Evolutionary conservation across 139 green algal species (phyloP).

Genomic region (Volvox reticuliferus): DNA sequence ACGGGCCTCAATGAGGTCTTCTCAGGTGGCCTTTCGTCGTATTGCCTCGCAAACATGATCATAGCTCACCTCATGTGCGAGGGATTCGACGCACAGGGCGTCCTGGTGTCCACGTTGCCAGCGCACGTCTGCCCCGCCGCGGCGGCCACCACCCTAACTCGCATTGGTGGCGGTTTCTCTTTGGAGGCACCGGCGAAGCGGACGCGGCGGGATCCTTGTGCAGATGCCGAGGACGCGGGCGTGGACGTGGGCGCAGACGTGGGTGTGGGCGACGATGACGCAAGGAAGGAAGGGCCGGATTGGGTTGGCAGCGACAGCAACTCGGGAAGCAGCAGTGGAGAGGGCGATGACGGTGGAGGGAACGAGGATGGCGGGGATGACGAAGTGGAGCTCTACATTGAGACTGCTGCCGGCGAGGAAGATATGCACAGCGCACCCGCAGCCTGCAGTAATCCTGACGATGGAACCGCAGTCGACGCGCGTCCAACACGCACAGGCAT

Average conservation of each 20-base stretch:
- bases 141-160: background rate
- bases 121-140: background rate
- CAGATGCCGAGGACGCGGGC: background rate
- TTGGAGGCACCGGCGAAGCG: background rate
- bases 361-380: background rate
- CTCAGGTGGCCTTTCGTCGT: slow-evolving; percentile 74
- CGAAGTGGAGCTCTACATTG: background rate
- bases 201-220: background rate
- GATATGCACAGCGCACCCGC: background rate
- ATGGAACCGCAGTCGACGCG: background rate
- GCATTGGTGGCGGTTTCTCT: background rate
- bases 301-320: background rate
- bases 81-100: slow-evolving; percentile 37
- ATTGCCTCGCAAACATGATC: slow-evolving; percentile 82
- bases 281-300: background rate
- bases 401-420: background rate
- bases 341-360: background rate
- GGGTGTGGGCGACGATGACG: background rate
- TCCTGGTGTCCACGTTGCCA: background rate
- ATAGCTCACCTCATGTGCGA: slow-evolving; percentile 79
- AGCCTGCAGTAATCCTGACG: background rate
- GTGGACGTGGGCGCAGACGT: background rate
- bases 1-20: slow-evolving; percentile 82
- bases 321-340: background rate
- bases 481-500: background rate